These are phyloP conservation scores for Crithidia brevicula DNA, from an alignment of 208 protist genomes.

Conservation along the genomic window DNA sequence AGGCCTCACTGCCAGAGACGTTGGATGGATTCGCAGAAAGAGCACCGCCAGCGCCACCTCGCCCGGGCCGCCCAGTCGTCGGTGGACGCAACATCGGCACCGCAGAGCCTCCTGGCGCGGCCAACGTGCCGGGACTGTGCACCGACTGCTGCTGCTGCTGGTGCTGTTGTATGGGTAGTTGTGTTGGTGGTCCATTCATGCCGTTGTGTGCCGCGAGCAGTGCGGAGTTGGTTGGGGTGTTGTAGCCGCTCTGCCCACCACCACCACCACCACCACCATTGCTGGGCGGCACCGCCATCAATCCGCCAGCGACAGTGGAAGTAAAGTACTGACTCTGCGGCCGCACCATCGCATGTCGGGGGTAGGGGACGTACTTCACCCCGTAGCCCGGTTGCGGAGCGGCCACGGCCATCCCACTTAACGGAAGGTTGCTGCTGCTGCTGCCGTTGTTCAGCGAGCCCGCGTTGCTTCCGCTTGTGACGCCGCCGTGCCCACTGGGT, in stretches of 20 bases:
- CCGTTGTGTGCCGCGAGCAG: background rate
- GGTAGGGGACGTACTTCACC: conserved; percentile 34
- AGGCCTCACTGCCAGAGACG: conserved; percentile 1
- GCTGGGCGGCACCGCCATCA: conserved; percentile 33
- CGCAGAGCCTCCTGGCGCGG: background rate
- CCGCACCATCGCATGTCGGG: conserved; percentile 28
- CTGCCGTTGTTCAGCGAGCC: background rate
- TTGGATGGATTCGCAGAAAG: background rate
- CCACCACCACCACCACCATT: conserved; percentile 4
- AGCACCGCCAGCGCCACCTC: background rate
- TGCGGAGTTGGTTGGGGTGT: background rate
- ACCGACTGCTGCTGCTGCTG: conserved; percentile 8
- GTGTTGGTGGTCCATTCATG: background rate
- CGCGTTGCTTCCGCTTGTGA: too few species aligned
- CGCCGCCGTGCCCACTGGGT: background rate
- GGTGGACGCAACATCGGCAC: conserved; percentile 35
- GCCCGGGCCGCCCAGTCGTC: conserved; percentile 3
- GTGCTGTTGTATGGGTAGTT: background rate
- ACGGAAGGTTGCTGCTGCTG: too few species aligned
- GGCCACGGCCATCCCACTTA: background rate
- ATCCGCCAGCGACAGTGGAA: conserved; percentile 26
- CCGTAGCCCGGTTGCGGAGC: conserved; percentile 11
- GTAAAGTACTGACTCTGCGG: conserved; percentile 40
- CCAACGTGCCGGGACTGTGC: conserved; percentile 3
- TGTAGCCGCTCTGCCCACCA: background rate